phyloP scores from a whole-genome alignment of 139 green algal species.

The Coelastrella sp. region DNA sequence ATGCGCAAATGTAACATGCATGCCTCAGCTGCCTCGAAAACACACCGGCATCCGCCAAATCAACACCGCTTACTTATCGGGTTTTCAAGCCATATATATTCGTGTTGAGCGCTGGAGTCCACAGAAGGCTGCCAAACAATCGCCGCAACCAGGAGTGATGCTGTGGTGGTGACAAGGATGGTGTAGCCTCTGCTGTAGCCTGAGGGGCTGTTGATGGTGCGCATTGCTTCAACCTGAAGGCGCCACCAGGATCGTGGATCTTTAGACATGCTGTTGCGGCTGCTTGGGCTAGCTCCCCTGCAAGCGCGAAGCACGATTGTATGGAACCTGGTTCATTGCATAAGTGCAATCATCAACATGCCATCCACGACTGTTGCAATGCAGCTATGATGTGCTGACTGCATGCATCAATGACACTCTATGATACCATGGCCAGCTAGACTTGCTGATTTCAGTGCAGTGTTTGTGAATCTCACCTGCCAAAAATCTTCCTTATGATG shows the following conservation, averaged over 20 bases:
- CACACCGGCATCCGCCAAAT: too few species aligned
- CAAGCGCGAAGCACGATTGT: background rate
- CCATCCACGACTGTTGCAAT: too few species aligned
- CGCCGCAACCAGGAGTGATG: background rate
- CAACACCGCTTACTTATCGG: background rate
- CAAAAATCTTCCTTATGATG: background rate
- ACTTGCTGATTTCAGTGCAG: background rate
- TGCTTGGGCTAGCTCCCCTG: background rate
- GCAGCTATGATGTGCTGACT: too few species aligned
- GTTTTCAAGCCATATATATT: background rate
- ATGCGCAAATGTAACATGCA: too few species aligned
- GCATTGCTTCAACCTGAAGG: background rate
- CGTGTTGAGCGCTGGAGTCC: background rate
- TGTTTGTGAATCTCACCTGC: background rate
- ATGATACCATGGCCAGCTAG: too few species aligned
- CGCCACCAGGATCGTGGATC: too few species aligned
- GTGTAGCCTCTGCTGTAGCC: conserved; percentile 15
- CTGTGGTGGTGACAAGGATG: background rate
- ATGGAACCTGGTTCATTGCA: too few species aligned
- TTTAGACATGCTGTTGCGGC: too few species aligned
- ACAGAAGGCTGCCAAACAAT: conserved; percentile 18
- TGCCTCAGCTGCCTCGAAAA: too few species aligned
- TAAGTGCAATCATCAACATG: too few species aligned
- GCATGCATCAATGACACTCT: too few species aligned
- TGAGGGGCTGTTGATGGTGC: conserved; percentile 12